A percentile compares a stretch with the other conserved stretches of the same genome.
phyloP scores from a whole-genome alignment of 2,329 filamentous ascomycete species.

The Bipolaris zeicola region DNA sequence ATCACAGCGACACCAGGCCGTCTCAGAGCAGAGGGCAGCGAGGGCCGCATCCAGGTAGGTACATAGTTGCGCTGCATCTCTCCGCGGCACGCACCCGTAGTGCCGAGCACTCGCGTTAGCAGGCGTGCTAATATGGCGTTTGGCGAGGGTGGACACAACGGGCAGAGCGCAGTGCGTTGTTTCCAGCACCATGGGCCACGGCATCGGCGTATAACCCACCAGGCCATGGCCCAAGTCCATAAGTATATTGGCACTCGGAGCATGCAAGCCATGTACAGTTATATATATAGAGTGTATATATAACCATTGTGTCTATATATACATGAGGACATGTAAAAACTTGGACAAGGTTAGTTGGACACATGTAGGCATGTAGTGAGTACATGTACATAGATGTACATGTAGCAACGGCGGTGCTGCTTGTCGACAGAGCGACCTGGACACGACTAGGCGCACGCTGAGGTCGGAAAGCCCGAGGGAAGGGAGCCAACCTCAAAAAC shows the following conservation, averaged over 20 bases:
- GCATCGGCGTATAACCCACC: constrained; percentile 8
- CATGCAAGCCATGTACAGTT: no score
- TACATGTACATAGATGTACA: neutral
- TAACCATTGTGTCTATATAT: no score
- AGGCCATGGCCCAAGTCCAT: neutral
- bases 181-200: constrained; percentile 19
- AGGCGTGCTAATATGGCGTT: constrained; percentile 7
- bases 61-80: neutral
- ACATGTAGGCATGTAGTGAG: no score
- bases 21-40: constrained; percentile 2
- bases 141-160: neutral
- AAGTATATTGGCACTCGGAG: neutral
- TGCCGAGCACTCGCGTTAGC: neutral
- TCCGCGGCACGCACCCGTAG: neutral
- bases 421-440: constrained; percentile 18
- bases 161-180: neutral
- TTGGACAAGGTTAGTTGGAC: no score
- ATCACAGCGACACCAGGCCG: neutral
- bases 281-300: no score
- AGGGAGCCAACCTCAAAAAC: constrained; percentile 22
- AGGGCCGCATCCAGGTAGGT: neutral
- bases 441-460: constrained; percentile 26
- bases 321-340: no score
- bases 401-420: neutral
- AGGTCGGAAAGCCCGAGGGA: constrained; percentile 15